These are phyloP conservation scores for Trifolium dubium DNA, from an alignment of 306 rosid genomes.

Conservation along the genomic window DNA sequence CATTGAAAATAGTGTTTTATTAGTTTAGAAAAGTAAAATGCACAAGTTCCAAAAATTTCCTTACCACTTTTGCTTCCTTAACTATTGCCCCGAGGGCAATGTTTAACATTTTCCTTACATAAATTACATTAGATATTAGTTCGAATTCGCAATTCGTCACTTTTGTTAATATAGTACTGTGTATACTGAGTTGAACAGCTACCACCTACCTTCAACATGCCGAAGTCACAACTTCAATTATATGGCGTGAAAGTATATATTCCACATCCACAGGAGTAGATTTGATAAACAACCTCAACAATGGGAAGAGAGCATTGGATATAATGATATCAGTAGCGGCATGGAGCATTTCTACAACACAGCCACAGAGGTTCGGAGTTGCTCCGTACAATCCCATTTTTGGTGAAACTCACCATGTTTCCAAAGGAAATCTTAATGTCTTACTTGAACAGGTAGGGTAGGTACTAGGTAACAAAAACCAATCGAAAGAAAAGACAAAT, in stretches of 20 bases:
- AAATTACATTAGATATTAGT: no score
- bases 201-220: slow-evolving; percentile 69
- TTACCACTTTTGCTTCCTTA: no score
- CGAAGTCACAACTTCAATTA: slow-evolving; percentile 80
- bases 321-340: slow-evolving; percentile 61
- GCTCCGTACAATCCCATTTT: slow-evolving; percentile 77
- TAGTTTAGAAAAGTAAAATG: no score
- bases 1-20: no score
- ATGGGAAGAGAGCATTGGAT: slow-evolving; percentile 50
- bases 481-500: no score
- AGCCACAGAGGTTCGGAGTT: slow-evolving; percentile 62
- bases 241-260: slow-evolving; percentile 67
- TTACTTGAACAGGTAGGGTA: slow-evolving; percentile 84
- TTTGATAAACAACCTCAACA: slow-evolving; percentile 58
- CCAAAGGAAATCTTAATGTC: slow-evolving; percentile 58
- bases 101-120: no score
- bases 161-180: neutral
- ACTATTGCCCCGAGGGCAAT: no score
- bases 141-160: no score
- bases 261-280: slow-evolving; percentile 49
- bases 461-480: no score
- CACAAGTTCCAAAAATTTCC: no score
- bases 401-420: slow-evolving; percentile 84
- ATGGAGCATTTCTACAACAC: slow-evolving; percentile 68
- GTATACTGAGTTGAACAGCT: slow-evolving; percentile 44